phyloP scores from a whole-genome alignment of 208 protist genomes.

The Borovskyia barvae region DNA sequence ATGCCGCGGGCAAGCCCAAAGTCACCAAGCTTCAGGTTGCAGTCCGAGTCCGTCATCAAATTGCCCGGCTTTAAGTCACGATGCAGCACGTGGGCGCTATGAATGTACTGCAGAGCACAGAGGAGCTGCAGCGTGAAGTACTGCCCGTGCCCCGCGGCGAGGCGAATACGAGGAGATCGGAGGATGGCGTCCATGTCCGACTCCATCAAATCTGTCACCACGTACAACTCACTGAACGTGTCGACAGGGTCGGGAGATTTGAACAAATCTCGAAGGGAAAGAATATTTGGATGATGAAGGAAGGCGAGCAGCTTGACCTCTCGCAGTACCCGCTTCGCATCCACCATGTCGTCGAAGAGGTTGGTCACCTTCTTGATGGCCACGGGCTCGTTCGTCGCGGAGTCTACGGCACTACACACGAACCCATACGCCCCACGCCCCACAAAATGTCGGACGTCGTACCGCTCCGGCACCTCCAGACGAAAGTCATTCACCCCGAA shows the following conservation, averaged over 20 bases:
- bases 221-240: conserved; percentile 74
- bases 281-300: conserved; percentile 77
- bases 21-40: conserved; percentile 92
- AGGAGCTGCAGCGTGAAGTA: conserved; percentile 97
- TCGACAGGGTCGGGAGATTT: conserved; percentile 27
- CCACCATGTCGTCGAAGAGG: conserved; percentile 93
- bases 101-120: conserved; percentile 93
- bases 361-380: conserved; percentile 98
- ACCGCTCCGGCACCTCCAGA: conserved; percentile 69
- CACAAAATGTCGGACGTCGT: conserved; percentile 71
- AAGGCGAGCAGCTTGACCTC: conserved; percentile 78
- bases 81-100: conserved; percentile 95
- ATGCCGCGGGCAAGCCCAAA: conserved; percentile 84
- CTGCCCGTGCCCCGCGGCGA: conserved; percentile 81
- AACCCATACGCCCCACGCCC: conserved; percentile 90
- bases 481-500: conserved; percentile 52
- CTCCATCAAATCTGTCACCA: conserved; percentile 93
- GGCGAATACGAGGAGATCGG: conserved; percentile 24
- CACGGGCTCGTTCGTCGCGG: conserved; percentile 70
- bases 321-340: conserved; percentile 83
- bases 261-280: conserved; percentile 78
- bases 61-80: conserved; percentile 96
- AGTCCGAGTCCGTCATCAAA: conserved; percentile 91
- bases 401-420: conserved; percentile 79
- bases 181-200: conserved; percentile 91